phyloP scores from a whole-genome alignment of 2,329 filamentous ascomycete genomes.

The Ceratocystis harringtonii region DNA sequence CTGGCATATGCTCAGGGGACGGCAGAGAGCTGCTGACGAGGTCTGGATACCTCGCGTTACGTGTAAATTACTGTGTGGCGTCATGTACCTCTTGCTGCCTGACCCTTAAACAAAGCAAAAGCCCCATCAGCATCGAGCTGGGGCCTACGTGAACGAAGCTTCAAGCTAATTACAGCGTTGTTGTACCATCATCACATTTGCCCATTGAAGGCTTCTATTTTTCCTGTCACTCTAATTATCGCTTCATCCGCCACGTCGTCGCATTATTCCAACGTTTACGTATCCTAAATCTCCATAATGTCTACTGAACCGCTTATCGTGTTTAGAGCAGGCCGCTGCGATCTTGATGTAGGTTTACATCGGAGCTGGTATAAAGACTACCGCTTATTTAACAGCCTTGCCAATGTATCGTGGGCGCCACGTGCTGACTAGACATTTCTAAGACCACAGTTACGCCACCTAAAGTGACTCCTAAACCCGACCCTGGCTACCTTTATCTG shows the following conservation, averaged over 20 bases:
- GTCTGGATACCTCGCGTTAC: background rate
- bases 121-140: background rate
- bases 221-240: background rate
- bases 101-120: constrained; percentile 3
- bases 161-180: constrained; percentile 5
- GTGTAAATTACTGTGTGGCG: background rate
- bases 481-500: constrained; percentile 78
- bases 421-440: constrained; percentile 5
- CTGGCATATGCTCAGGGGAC: background rate
- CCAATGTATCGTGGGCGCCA: constrained; percentile 5
- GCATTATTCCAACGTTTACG: background rate
- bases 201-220: background rate
- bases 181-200: background rate
- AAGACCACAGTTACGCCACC: constrained; percentile 35
- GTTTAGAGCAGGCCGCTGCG: constrained; percentile 89
- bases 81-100: constrained; percentile 13
- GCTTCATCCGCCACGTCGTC: background rate
- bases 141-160: constrained; percentile 3
- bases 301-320: constrained; percentile 76
- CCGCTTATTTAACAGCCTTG: constrained; percentile 4
- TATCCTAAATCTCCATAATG: constrained; percentile 39
- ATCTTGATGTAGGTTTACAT: constrained; percentile 51
- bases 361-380: background rate
- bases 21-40: background rate
- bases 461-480: constrained; percentile 58